Conservation (phyloP, 2,329 filamentous ascomycete species). For the Neofusicoccum sp. region DNA sequence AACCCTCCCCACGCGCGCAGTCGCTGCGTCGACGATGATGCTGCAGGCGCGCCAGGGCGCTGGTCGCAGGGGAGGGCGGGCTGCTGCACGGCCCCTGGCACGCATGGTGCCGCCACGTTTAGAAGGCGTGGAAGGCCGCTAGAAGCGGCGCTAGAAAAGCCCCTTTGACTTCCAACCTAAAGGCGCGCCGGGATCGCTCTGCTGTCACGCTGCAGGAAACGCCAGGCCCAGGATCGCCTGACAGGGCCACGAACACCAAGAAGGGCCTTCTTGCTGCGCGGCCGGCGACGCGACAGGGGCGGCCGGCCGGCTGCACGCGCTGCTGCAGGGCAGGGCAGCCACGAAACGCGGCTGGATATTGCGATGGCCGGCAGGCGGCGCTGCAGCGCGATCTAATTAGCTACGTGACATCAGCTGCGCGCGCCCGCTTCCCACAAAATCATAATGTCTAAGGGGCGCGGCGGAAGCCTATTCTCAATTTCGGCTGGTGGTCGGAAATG, state of each 20-base stretch:
- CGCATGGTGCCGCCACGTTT: slow-evolving; percentile 21
- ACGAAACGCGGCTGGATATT: slow-evolving; percentile 17
- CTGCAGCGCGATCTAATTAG: slow-evolving; percentile 3
- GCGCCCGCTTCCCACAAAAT: slow-evolving; percentile 7
- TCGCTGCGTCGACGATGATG: slow-evolving; percentile 8
- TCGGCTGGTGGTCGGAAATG: slow-evolving; percentile 16
- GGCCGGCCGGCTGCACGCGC: not conserved
- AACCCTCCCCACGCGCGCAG: not conserved
- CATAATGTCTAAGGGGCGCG: not conserved
- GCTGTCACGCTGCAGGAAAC: slow-evolving; percentile 19
- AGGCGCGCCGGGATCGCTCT: slow-evolving; percentile 20
- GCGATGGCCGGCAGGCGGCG: slow-evolving; percentile 13
- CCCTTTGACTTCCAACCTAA: not conserved
- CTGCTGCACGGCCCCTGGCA: slow-evolving; percentile 13
- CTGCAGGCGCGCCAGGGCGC: slow-evolving; percentile 20
- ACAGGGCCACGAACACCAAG: slow-evolving; percentile 3
- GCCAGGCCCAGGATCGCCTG: slow-evolving; percentile 9
- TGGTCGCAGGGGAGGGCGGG: slow-evolving; percentile 14
- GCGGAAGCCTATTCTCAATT: slow-evolving; percentile 7
- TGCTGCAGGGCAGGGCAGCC: slow-evolving; percentile 3
- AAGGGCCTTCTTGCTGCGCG: slow-evolving; percentile 9
- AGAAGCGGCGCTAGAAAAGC: slow-evolving; percentile 22
- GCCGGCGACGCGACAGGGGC: slow-evolving; percentile 8
- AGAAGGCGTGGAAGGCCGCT: slow-evolving; percentile 23
- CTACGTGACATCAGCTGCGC: not conserved